Base-by-base conservation (phyloP, 192 early-diverging fungal species). In the Backusella morwellensis region DNA sequence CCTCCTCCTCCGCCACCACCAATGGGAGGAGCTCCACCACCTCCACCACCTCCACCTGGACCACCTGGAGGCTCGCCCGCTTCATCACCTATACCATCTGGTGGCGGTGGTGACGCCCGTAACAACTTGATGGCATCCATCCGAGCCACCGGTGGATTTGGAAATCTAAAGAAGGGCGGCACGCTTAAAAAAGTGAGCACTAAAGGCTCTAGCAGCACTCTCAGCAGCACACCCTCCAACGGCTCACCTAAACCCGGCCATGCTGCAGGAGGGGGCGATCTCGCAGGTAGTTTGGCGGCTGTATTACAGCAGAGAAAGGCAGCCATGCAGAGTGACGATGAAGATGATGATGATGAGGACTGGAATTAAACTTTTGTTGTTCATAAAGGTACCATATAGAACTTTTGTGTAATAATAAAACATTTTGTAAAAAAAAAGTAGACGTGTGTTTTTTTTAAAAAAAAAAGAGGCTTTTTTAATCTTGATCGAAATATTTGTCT, bases 41-140 rank as follows among this genome's bases (percentile, higher is more conserved):
- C 47, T 5, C 40, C 63, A 0, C 75, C 75, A 26, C 75, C 75
- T 3, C 68, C 75, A 36, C 59, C 70, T 21, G 77, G 80, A 2
- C 47, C 83, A 15, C 9, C 44, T 59, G 21, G 4, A 40, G 12
- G 50, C 2, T 59, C 63, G 12, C 54, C 73, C 29, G 34, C 59
- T 15, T 56, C 54, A 5, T 56, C 73, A 44, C 54, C 75, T 40
- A 9, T 40, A 34, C 66, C 66, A 44, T 38, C 66, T 35, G 8
- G 7, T 54, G 35, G 19, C 17, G 67, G 26, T 35, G 6, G 29
- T n/a, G 72, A 66, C 77, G 82, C 77, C 35, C 78, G 86, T 12
- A 26, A 72, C 29, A 86, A 85, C 54, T 70, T 89, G 19, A 32
- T 89, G 78, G 83, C 80, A 38, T 83, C 82, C 63, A 89, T 89